Evolutionary conservation across 371 early-diverging fungal genomes (phyloP).

Genomic region (Apophysomyces ossiformis): DNA sequence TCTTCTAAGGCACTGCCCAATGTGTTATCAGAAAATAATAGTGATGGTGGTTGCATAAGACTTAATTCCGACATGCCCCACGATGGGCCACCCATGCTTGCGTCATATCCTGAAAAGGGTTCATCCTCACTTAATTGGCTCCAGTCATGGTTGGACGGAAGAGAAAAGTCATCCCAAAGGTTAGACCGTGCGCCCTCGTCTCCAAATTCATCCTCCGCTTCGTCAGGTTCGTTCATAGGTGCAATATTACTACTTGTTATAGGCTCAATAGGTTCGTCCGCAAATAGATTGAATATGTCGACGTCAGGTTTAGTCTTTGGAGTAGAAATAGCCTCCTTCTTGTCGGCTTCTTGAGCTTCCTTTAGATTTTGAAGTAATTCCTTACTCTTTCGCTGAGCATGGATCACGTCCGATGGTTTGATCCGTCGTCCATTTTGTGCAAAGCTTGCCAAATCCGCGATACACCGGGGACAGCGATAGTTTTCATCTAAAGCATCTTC

Average conservation of each 20-base stretch:
- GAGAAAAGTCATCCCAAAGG: constrained; percentile 27
- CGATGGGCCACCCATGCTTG: constrained; percentile 19
- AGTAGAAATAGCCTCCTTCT: background rate
- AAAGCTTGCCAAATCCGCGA: background rate
- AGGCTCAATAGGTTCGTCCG: constrained; percentile 4
- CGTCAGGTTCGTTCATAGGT: background rate
- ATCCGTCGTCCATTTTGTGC: constrained; percentile 3
- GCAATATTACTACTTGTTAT: background rate
- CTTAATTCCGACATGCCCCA: constrained; percentile 29
- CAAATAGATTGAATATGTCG: constrained; percentile 2
- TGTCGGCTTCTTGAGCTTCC: constrained; percentile 20
- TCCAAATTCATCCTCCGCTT: constrained; percentile 21
- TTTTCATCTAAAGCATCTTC: constrained; percentile 29
- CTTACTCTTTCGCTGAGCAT: constrained; percentile 12
- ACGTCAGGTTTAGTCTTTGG: background rate
- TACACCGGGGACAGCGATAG: constrained; percentile 39
- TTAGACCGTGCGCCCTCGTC: constrained; percentile 9
- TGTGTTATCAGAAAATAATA: constrained; percentile 34
- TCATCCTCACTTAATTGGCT: constrained; percentile 27
- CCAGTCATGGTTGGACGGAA: constrained; percentile 22
- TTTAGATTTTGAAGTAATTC: constrained; percentile 19
- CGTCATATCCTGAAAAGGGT: constrained; percentile 21
- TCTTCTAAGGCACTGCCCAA: constrained; percentile 16
- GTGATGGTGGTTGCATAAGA: constrained; percentile 29
- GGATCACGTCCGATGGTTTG: constrained; percentile 4